phyloP scores from a whole-genome alignment of 2,329 filamentous ascomycete species.

The Blastomyces percursus region DNA sequence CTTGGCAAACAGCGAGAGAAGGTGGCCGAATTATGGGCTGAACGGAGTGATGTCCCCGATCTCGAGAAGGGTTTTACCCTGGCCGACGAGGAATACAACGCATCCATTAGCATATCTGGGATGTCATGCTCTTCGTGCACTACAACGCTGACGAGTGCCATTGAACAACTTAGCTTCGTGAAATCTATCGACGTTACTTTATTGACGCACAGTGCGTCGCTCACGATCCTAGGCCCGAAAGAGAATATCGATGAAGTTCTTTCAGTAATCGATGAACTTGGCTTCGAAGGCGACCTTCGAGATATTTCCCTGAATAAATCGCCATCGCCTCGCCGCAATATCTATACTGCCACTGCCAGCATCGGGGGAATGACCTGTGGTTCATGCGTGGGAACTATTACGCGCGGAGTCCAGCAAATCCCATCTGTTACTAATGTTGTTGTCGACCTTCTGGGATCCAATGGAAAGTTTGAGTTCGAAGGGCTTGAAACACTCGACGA shows the following conservation, averaged over 20 bases:
- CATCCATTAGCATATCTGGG: conserved; percentile 47
- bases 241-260: conserved; percentile 37
- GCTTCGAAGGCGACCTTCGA: conserved; percentile 38
- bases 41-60: neutral
- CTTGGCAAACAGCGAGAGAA: neutral
- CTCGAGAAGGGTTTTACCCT: conserved; percentile 10
- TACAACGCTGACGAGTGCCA: conserved; percentile 49
- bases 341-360: conserved; percentile 36
- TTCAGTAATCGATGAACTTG: conserved; percentile 41
- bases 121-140: conserved; percentile 65
- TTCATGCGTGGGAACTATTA: conserved; percentile 43
- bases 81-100: conserved; percentile 15
- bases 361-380: conserved; percentile 50
- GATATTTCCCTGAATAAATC: conserved; percentile 19
- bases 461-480: conserved; percentile 39
- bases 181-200: conserved; percentile 51
- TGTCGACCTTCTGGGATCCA: conserved; percentile 43
- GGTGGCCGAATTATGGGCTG: neutral
- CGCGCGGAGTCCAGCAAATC: conserved; percentile 35
- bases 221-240: conserved; percentile 45
- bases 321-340: conserved; percentile 3
- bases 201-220: conserved; percentile 54
- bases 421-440: conserved; percentile 38
- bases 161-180: conserved; percentile 50
- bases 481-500: conserved; percentile 36